A percentile compares a stretch with the other conserved stretches of the same genome.
Conservation (phyloP, 1,139 yeast species). For the Sugiyamaella grinbergsii region DNA sequence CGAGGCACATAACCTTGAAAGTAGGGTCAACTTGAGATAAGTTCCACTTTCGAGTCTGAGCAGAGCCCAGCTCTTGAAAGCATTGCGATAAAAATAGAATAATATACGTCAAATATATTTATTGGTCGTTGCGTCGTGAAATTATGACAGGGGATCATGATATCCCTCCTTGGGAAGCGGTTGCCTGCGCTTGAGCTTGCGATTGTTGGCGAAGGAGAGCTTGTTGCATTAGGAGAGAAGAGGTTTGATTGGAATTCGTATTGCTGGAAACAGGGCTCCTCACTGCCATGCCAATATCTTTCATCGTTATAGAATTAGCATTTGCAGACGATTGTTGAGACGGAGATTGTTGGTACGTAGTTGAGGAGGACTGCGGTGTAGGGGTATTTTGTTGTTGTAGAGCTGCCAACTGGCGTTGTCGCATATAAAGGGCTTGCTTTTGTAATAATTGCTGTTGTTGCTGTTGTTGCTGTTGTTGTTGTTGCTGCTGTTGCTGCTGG, state of each 20-base stretch:
- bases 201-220: constrained; percentile 15
- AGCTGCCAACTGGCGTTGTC: constrained; percentile 24
- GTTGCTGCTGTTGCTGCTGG: constrained; percentile 21
- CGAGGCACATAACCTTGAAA: no score
- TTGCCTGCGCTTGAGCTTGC: constrained; percentile 24
- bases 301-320: constrained; percentile 12
- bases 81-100: background rate
- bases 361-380: constrained; percentile 15
- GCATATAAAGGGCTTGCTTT: constrained; percentile 31
- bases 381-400: constrained; percentile 18
- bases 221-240: constrained; percentile 14
- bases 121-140: constrained; percentile 17
- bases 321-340: background rate
- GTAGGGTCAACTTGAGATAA: no score
- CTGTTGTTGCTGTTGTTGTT: constrained; percentile 30
- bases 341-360: background rate
- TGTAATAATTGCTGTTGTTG: no score
- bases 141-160: no score
- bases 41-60: no score
- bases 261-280: background rate
- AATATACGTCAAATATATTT: constrained; percentile 1
- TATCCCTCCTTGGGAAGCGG: constrained; percentile 10
- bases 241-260: background rate
- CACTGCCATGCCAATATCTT: background rate
- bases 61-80: no score